phyloP scores from a whole-genome alignment of 176 grass and related monocot species.

The Hordeum marinum region DNA sequence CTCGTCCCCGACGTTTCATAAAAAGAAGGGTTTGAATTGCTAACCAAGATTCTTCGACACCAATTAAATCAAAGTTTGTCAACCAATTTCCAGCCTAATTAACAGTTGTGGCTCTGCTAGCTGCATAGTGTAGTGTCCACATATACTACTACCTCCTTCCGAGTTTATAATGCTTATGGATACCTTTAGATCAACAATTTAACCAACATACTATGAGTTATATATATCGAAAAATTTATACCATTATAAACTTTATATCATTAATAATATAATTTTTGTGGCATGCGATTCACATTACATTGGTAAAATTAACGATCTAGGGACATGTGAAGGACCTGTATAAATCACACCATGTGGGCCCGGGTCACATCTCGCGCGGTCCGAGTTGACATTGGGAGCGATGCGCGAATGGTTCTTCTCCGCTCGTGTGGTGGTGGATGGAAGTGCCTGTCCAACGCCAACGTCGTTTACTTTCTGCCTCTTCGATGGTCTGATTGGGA shows the following conservation, averaged over 20 bases:
- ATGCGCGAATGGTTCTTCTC: neutral
- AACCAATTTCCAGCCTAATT: neutral
- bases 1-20: neutral
- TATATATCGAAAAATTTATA: no score
- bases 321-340: no score
- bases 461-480: slow-evolving; percentile 31
- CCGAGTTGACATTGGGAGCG: slow-evolving; percentile 8
- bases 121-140: neutral
- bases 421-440: neutral
- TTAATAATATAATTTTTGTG: no score
- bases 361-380: no score
- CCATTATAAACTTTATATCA: no score
- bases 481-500: neutral
- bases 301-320: no score
- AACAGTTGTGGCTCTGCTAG: neutral
- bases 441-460: slow-evolving; percentile 8
- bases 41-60: slow-evolving; percentile 4
- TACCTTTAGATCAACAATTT: no score
- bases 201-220: no score
- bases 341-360: no score
- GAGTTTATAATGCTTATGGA: no score
- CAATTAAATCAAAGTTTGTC: neutral
- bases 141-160: no score
- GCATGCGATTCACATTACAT: no score
- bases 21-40: slow-evolving; percentile 32